phyloP scores from a whole-genome alignment of 176 grass and related monocot genomes.

The Musa troglodytarum region DNA sequence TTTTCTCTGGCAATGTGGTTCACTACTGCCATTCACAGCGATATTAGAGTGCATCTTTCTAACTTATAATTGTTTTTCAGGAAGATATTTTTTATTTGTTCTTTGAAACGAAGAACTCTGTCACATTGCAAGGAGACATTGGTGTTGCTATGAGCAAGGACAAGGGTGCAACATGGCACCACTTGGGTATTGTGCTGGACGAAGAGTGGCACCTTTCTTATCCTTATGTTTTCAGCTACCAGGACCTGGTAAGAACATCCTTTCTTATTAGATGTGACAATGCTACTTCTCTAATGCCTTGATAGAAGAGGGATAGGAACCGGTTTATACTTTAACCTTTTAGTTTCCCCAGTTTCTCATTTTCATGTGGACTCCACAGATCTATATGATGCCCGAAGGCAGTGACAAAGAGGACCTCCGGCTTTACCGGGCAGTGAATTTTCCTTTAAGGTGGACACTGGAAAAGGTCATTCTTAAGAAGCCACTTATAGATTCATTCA shows the following conservation, averaged over 20 bases:
- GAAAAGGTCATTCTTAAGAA: slow-evolving; percentile 71
- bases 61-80: slow-evolving; percentile 20
- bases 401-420: slow-evolving; percentile 62
- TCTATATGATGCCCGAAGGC: slow-evolving; percentile 92
- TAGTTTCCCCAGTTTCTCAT: background rate
- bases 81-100: slow-evolving; percentile 69
- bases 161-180: slow-evolving; percentile 58
- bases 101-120: slow-evolving; percentile 70
- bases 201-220: slow-evolving; percentile 93
- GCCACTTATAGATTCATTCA: slow-evolving; percentile 72
- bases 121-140: slow-evolving; percentile 72
- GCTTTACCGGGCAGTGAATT: slow-evolving; percentile 57
- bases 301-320: too few species aligned
- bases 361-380: slow-evolving; percentile 20
- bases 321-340: too few species aligned
- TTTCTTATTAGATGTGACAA: background rate
- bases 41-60: too few species aligned
- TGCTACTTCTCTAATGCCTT: too few species aligned
- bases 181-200: slow-evolving; percentile 64
- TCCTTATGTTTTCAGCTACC: slow-evolving; percentile 61
- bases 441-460: slow-evolving; percentile 63
- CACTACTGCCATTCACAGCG: too few species aligned
- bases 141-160: slow-evolving; percentile 84
- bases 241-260: slow-evolving; percentile 37
- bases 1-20: too few species aligned